Evolutionary conservation across 768 basidiomycete species (phyloP).

Genomic region (Hygrocybe punicea): DNA sequence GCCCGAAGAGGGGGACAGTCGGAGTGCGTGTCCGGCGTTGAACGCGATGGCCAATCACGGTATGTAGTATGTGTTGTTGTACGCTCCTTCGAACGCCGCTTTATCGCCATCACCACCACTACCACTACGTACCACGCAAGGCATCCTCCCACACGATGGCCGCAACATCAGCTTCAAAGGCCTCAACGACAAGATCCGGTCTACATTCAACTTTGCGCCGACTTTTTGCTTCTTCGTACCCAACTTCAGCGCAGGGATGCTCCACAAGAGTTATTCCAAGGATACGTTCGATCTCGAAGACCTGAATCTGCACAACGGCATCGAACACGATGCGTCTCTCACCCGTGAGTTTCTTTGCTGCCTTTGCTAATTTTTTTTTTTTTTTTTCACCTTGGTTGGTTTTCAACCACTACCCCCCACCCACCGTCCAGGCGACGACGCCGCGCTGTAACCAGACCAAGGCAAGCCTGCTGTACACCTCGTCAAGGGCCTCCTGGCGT

Average conservation of each 20-base stretch:
- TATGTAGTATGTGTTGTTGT: slow-evolving; percentile 24
- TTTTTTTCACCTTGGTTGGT: slow-evolving; percentile 40
- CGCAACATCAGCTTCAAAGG: slow-evolving; percentile 63
- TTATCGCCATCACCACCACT: not conserved
- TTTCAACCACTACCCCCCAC: too few relatives aligned
- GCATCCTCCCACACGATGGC: slow-evolving; percentile 66
- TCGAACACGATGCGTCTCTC: slow-evolving; percentile 68
- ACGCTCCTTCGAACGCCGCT: too few relatives aligned
- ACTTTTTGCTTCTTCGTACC: slow-evolving; percentile 69
- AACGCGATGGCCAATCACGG: slow-evolving; percentile 86
- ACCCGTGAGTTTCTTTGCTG: slow-evolving; percentile 43
- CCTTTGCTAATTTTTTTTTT: not conserved
- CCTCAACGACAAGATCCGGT: slow-evolving; percentile 41
- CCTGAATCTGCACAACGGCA: slow-evolving; percentile 69
- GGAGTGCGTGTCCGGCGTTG: slow-evolving; percentile 69
- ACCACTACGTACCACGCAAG: slow-evolving; percentile 33
- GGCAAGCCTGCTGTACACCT: slow-evolving; percentile 45
- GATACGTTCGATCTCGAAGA: slow-evolving; percentile 66
- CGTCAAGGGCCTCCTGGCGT: slow-evolving; percentile 54
- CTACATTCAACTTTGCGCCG: slow-evolving; percentile 67
- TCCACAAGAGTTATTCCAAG: slow-evolving; percentile 53
- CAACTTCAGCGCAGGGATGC: slow-evolving; percentile 53
- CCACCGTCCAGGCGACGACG: slow-evolving; percentile 45
- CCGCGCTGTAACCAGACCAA: slow-evolving; percentile 49
- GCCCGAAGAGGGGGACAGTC: slow-evolving; percentile 60